phyloP scores from a whole-genome alignment of 306 rosid species.

The Prunus campanulata region DNA sequence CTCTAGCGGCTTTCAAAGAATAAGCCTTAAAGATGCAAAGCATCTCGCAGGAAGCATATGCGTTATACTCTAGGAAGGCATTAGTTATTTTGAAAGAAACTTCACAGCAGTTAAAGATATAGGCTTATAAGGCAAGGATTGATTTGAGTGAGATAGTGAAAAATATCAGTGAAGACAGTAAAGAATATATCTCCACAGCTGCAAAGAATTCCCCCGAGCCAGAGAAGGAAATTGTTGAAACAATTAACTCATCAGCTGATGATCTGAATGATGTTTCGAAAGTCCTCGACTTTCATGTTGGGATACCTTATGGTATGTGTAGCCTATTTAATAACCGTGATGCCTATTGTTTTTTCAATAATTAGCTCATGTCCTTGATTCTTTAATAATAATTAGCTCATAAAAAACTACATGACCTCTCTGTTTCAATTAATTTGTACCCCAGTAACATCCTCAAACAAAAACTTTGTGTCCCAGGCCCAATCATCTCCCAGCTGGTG shows the following conservation, averaged over 20 bases:
- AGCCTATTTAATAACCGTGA: not conserved
- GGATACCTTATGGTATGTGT: constrained; percentile 89
- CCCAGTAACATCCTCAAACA: too few relatives aligned
- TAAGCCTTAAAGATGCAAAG: constrained; percentile 75
- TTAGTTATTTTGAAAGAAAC: constrained; percentile 60
- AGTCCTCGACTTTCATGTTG: constrained; percentile 62
- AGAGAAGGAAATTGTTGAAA: constrained; percentile 47
- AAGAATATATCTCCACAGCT: constrained; percentile 61
- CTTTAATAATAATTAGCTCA: too few relatives aligned
- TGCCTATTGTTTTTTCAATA: not conserved
- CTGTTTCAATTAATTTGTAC: too few relatives aligned
- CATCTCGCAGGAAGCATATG: constrained; percentile 81
- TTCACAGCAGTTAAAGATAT: constrained; percentile 68
- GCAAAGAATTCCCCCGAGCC: constrained; percentile 72
- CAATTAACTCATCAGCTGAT: too few relatives aligned
- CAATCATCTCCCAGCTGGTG: too few relatives aligned
- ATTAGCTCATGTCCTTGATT: too few relatives aligned
- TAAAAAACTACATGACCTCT: too few relatives aligned
- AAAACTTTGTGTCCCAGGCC: too few relatives aligned
- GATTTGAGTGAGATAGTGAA: constrained; percentile 66
- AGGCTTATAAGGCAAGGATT: constrained; percentile 63
- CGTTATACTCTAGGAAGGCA: constrained; percentile 73
- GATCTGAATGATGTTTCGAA: too few relatives aligned
- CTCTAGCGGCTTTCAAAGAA: constrained; percentile 69
- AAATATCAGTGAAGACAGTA: constrained; percentile 71